phyloP scores from a whole-genome alignment of 192 early-diverging fungal species.

The Ambispora gerdemannii region DNA sequence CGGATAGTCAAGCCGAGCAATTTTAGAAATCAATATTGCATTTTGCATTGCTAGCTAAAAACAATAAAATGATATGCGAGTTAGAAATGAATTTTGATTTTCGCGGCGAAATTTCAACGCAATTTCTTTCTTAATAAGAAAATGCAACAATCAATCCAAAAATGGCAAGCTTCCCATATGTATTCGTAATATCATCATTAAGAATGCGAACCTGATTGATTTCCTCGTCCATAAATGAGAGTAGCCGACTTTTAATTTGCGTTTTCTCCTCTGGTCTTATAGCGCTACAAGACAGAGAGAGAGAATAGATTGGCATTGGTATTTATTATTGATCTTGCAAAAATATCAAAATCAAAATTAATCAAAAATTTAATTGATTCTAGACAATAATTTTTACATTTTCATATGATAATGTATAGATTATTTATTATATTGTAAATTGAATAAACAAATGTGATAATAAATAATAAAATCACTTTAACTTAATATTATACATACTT shows the following conservation, averaged over 20 bases:
- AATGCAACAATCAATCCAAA: no score
- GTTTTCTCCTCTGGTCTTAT: slow-evolving; percentile 70
- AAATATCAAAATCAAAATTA: no score
- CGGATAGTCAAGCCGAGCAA: slow-evolving; percentile 86
- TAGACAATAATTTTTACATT: not conserved
- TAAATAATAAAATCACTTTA: not conserved
- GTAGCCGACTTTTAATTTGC: slow-evolving; percentile 59
- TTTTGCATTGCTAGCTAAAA: slow-evolving; percentile 67
- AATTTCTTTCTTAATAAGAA: no score
- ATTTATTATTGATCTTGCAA: no score
- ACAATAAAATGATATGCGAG: not conserved
- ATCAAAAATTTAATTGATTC: not conserved
- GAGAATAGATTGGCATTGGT: no score
- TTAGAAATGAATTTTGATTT: no score
- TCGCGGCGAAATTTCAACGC: no score
- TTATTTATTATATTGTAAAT: no score
- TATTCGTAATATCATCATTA: not conserved
- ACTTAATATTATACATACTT: slow-evolving; percentile 47
- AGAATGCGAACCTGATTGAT: slow-evolving; percentile 51
- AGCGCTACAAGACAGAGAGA: slow-evolving; percentile 41
- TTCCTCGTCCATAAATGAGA: slow-evolving; percentile 68
- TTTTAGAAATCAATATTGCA: slow-evolving; percentile 73
- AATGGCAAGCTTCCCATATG: not conserved
- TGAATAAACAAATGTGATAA: no score
- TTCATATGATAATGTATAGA: not conserved